A percentile compares a stretch with the other conserved stretches of the same genome.
Evolutionary conservation across 441 rosid species (phyloP).

Genomic region (Syzygium malaccense): DNA sequence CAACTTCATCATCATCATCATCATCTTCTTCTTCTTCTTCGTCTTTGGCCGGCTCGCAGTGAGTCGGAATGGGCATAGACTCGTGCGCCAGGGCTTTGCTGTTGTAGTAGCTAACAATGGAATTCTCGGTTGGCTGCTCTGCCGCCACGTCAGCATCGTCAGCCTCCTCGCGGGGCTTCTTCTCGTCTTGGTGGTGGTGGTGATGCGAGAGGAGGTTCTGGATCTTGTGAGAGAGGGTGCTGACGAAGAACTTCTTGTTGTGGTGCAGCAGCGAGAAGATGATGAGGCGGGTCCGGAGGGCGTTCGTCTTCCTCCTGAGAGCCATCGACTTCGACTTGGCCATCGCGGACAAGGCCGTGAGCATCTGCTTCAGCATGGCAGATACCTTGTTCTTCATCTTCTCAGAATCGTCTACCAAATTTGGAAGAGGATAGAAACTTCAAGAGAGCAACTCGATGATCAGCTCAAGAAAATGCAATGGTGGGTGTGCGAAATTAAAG

Average conservation of each 20-base stretch:
- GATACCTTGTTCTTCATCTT: conserved; percentile 46
- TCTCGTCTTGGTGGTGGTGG: conserved; percentile 4
- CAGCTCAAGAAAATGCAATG: neutral
- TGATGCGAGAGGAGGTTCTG: conserved; percentile 19
- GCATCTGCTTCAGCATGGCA: conserved; percentile 38
- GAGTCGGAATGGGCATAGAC: conserved; percentile 17
- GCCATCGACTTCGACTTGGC: conserved; percentile 52
- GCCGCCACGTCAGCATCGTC: neutral
- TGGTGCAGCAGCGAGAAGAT: conserved; percentile 49
- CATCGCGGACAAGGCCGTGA: conserved; percentile 24
- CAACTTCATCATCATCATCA: conserved; percentile 1
- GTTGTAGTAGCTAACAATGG: conserved; percentile 11
- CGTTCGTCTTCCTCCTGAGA: conserved; percentile 52
- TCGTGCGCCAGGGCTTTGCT: conserved; percentile 11
- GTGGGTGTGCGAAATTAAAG: neutral
- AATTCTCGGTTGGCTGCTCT: conserved; percentile 17
- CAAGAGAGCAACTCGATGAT: neutral
- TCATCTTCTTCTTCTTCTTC: neutral
- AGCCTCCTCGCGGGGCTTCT: neutral
- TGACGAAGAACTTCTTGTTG: conserved; percentile 45
- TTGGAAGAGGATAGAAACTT: neutral
- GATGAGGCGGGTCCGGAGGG: conserved; percentile 51
- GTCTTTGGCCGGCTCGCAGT: neutral
- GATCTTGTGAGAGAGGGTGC: conserved; percentile 56
- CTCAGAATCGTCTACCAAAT: neutral